A percentile compares a stretch with the other conserved stretches of the same genome.
Conservation (phyloP, 805 yeast species). For the Ogataea methylovora region DNA sequence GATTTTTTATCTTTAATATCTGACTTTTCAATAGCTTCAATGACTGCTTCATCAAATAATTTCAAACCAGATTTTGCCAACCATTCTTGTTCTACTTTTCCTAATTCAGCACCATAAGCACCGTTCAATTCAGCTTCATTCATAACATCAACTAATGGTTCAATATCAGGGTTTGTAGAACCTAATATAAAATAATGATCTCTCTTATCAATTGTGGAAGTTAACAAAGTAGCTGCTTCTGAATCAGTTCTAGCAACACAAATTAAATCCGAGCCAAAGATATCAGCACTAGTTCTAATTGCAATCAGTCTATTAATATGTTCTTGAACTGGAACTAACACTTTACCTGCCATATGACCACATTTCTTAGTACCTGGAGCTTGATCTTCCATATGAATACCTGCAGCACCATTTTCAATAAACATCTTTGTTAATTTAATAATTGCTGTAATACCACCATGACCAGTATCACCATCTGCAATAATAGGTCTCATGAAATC, state of each 20-base stretch:
- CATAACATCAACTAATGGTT: slow-evolving; percentile 71
- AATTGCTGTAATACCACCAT: slow-evolving; percentile 96
- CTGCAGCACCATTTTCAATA: slow-evolving; percentile 97
- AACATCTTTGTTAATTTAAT: slow-evolving; percentile 93
- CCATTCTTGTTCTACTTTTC: slow-evolving; percentile 78
- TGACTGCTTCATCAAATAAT: slow-evolving; percentile 86
- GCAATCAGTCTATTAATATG: slow-evolving; percentile 93
- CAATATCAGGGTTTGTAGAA: slow-evolving; percentile 76
- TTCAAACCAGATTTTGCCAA: slow-evolving; percentile 71
- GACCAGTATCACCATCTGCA: slow-evolving; percentile 99
- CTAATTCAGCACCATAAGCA: slow-evolving; percentile 61
- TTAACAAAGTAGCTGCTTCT: slow-evolving; percentile 92
- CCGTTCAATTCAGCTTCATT: slow-evolving; percentile 76
- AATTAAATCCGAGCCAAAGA: slow-evolving; percentile 78
- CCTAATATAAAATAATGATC: slow-evolving; percentile 93
- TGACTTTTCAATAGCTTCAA: slow-evolving; percentile 67
- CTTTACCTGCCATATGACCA: slow-evolving; percentile 99
- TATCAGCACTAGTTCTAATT: slow-evolving; percentile 91
- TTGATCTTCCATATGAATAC: slow-evolving; percentile 97
- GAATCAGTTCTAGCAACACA: slow-evolving; percentile 95
- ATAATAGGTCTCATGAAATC: slow-evolving; percentile 92
- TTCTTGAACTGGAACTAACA: slow-evolving; percentile 94
- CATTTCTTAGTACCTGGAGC: slow-evolving; percentile 98
- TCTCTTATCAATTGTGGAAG: slow-evolving; percentile 89
- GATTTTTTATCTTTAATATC: slow-evolving; percentile 48